These are phyloP conservation scores for Rhododendron williamsianum DNA, from an alignment of 148 eudicot species.

Conservation along the genomic window DNA sequence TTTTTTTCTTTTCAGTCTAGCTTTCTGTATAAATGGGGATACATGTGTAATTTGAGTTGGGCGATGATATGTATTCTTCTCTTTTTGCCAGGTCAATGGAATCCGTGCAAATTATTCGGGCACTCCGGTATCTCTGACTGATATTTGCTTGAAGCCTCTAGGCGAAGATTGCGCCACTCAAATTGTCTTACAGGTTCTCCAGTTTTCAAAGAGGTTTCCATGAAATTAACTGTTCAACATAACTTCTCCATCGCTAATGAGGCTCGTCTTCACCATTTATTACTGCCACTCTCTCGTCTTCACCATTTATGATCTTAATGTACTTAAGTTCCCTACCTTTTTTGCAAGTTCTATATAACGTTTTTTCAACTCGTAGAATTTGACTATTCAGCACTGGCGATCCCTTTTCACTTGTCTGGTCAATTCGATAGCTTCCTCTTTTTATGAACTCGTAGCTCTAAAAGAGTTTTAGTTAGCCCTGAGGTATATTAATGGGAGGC, in stretches of 20 bases:
- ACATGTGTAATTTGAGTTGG: neutral
- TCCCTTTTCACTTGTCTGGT: neutral
- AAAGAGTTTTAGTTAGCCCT: neutral
- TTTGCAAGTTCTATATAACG: neutral
- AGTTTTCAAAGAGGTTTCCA: conserved; percentile 1
- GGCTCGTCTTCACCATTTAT: neutral
- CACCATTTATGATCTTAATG: neutral
- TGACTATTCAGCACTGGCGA: neutral
- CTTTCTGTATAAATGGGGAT: neutral
- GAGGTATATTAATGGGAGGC: neutral
- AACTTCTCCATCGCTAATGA: neutral
- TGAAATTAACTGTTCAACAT: neutral
- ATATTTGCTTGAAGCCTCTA: conserved; percentile 72
- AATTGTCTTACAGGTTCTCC: conserved; percentile 59
- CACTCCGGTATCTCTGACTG: conserved; percentile 45
- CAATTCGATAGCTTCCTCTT: neutral
- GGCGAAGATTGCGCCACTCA: conserved; percentile 73
- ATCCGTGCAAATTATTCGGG: conserved; percentile 57
- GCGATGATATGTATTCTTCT: neutral
- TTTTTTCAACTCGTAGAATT: neutral
- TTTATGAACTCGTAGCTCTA: neutral
- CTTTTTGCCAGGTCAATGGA: conserved; percentile 46
- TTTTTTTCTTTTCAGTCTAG: neutral
- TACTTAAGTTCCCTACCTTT: neutral
- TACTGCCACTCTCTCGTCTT: neutral